phyloP scores from a whole-genome alignment of 257 asterid species.

The Nicotiana undulata region DNA sequence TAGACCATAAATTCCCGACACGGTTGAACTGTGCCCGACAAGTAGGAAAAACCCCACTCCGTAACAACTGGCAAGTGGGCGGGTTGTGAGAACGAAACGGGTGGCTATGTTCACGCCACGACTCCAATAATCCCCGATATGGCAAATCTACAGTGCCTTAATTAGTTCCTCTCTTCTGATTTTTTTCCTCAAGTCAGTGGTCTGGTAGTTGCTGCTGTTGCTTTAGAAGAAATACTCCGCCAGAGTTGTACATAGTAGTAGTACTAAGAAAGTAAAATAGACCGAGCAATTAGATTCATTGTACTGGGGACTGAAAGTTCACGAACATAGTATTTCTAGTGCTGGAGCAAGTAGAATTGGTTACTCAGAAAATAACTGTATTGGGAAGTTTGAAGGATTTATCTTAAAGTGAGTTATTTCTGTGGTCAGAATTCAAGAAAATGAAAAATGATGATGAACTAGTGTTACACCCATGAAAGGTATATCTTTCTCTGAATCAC shows the following conservation, averaged over 20 bases:
- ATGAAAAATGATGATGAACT: conserved; percentile 9
- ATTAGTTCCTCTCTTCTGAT: not conserved
- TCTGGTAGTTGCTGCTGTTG: not conserved
- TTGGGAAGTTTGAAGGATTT: not conserved
- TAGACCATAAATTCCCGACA: no score
- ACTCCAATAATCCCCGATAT: not conserved
- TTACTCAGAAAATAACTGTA: not conserved
- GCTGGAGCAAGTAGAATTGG: not conserved
- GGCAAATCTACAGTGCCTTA: no score
- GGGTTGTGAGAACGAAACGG: not conserved
- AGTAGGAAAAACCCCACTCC: not conserved
- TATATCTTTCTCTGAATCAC: conserved; percentile 29
- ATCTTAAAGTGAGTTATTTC: not conserved
- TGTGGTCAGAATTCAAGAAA: not conserved
- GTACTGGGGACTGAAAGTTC: not conserved
- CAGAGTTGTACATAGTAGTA: no score
- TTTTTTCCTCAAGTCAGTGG: not conserved
- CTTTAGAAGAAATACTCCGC: not conserved
- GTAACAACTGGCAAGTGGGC: not conserved
- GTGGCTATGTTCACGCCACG: not conserved
- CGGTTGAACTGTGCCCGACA: no score
- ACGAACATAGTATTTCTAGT: not conserved
- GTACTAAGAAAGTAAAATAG: not conserved
- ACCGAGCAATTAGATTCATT: not conserved
- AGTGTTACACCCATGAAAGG: conserved; percentile 42